Evolutionary conservation across 345 rosid species (phyloP).

Genomic region (Camelina laxa): DNA sequence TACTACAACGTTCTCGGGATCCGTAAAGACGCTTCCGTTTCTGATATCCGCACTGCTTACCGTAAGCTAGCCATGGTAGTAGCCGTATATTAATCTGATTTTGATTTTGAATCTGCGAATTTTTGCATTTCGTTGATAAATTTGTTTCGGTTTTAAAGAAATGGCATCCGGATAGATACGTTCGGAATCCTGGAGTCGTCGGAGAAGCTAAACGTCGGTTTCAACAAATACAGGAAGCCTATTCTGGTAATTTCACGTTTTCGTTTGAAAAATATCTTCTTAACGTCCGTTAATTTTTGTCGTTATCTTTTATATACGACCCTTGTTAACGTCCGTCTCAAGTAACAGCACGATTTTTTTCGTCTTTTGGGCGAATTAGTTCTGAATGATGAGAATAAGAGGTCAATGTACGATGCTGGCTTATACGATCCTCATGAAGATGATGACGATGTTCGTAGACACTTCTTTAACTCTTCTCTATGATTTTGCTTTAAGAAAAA

Average conservation of each 20-base stretch:
- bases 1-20: constrained; percentile 82
- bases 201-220: constrained; percentile 86
- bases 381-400: constrained; percentile 63
- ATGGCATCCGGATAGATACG: constrained; percentile 92
- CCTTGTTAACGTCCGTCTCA: constrained; percentile 17
- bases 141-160: constrained; percentile 48
- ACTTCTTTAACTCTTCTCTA: neutral
- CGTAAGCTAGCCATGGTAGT: constrained; percentile 83
- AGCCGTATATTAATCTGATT: neutral
- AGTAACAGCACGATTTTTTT: neutral
- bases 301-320: neutral
- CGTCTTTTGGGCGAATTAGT: constrained; percentile 44
- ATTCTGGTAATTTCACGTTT: constrained; percentile 60
- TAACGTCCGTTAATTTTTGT: constrained; percentile 16
- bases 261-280: neutral
- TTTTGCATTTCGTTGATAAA: neutral
- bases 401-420: constrained; percentile 83
- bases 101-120: neutral
- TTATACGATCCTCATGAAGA: constrained; percentile 85
- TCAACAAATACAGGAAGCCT: constrained; percentile 94
- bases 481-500: neutral
- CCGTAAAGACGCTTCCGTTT: constrained; percentile 78
- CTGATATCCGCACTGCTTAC: constrained; percentile 80
- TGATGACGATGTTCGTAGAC: constrained; percentile 67
- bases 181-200: constrained; percentile 55